Evolutionary conservation across 352 stramenopile species (phyloP).

Genomic region (Pythium aquatile): DNA sequence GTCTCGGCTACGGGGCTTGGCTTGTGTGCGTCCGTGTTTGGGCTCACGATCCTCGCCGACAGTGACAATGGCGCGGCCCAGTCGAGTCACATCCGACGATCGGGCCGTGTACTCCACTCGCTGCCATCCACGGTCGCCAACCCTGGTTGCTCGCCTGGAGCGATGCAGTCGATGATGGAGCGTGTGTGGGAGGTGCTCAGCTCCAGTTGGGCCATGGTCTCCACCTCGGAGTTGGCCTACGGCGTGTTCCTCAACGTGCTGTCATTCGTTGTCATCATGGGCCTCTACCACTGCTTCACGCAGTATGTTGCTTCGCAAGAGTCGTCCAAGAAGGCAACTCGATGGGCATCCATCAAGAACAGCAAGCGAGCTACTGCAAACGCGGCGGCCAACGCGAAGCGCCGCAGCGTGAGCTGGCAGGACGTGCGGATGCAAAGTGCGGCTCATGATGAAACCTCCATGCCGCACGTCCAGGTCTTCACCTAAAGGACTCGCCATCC

Average conservation of each 20-base stretch:
- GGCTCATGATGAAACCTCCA: background rate
- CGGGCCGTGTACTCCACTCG: conserved; percentile 64
- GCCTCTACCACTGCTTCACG: conserved; percentile 61
- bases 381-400: conserved; percentile 18
- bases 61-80: conserved; percentile 38
- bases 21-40: conserved; percentile 73
- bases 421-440: conserved; percentile 22
- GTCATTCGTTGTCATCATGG: conserved; percentile 65
- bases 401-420: conserved; percentile 32
- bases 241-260: conserved; percentile 71
- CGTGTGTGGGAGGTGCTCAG: conserved; percentile 33
- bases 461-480: conserved; percentile 23
- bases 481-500: conserved; percentile 5
- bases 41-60: conserved; percentile 69
- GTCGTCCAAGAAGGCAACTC: conserved; percentile 7
- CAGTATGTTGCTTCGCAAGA: conserved; percentile 15
- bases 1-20: conserved; percentile 61
- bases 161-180: conserved; percentile 34
- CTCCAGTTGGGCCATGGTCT: conserved; percentile 50
- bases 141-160: conserved; percentile 34
- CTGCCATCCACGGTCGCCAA: conserved; percentile 30
- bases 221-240: conserved; percentile 60
- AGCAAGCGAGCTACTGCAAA: background rate
- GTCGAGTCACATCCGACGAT: conserved; percentile 45
- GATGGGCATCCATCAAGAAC: conserved; percentile 14